These are phyloP conservation scores for Volvariella surrecta DNA, from an alignment of 1,284 basidiomycete genomes.

Conservation along the genomic window DNA sequence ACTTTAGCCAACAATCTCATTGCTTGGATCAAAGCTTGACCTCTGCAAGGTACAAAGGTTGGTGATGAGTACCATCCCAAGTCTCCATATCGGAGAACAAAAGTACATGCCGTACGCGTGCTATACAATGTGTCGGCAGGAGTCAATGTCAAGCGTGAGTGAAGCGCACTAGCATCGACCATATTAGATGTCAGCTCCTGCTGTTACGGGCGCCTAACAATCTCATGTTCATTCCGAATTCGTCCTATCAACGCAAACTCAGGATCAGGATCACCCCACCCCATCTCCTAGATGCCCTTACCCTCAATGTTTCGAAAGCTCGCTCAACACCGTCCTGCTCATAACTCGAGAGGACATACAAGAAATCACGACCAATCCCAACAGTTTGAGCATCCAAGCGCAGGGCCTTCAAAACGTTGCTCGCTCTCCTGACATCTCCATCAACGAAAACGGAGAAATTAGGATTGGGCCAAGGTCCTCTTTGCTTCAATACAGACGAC, in stretches of 20 bases:
- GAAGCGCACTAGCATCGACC: slow-evolving; percentile 55
- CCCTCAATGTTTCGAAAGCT: slow-evolving; percentile 37
- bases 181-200: slow-evolving; percentile 71
- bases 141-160: slow-evolving; percentile 29
- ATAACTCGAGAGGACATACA: slow-evolving; percentile 61
- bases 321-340: slow-evolving; percentile 52
- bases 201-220: slow-evolving; percentile 70
- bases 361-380: slow-evolving; percentile 47
- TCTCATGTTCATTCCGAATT: slow-evolving; percentile 85
- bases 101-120: slow-evolving; percentile 45
- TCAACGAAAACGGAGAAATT: slow-evolving; percentile 66
- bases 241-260: slow-evolving; percentile 40
- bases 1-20: too few relatives aligned
- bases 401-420: slow-evolving; percentile 67
- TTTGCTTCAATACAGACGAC: slow-evolving; percentile 51
- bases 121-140: slow-evolving; percentile 41
- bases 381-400: slow-evolving; percentile 62
- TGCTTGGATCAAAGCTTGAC: neutral
- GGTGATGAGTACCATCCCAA: neutral
- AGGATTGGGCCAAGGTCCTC: slow-evolving; percentile 31
- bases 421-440: slow-evolving; percentile 61
- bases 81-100: neutral
- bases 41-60: neutral
- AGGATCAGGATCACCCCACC: neutral
- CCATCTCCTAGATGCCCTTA: slow-evolving; percentile 6